phyloP scores from a whole-genome alignment of 2,329 filamentous ascomycete genomes.

The Penicillium hesseltinei region DNA sequence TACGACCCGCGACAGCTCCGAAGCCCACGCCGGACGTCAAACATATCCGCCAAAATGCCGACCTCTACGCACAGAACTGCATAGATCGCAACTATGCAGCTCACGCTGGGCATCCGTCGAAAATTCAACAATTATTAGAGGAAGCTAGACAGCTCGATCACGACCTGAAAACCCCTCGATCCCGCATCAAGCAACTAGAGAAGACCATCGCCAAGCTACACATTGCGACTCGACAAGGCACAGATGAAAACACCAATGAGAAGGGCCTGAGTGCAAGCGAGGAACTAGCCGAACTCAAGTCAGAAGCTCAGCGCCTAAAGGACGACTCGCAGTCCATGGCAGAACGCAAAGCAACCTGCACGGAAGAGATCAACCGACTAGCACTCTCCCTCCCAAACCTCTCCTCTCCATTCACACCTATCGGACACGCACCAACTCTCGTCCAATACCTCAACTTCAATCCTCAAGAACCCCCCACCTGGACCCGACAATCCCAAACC shows the following conservation, averaged over 20 bases:
- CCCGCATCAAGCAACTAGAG: conserved; percentile 46
- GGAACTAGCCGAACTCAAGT: conserved; percentile 31
- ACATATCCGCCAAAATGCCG: conserved; percentile 82
- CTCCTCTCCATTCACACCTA: conserved; percentile 72
- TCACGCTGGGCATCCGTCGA: conserved; percentile 52
- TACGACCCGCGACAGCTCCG: conserved; percentile 68
- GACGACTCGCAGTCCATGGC: conserved; percentile 35
- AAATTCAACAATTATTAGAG: conserved; percentile 48
- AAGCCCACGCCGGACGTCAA: conserved; percentile 80
- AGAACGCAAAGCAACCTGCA: conserved; percentile 34
- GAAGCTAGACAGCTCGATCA: conserved; percentile 41
- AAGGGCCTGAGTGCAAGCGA: conserved; percentile 5
- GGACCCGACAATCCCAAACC: conserved; percentile 22
- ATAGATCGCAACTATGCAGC: conserved; percentile 75
- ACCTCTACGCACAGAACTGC: conserved; percentile 79
- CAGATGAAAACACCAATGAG: neutral
- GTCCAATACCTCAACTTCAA: conserved; percentile 77
- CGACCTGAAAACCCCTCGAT: conserved; percentile 40
- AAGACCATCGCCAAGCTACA: conserved; percentile 40
- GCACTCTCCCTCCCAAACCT: conserved; percentile 83
- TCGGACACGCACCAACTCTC: conserved; percentile 63
- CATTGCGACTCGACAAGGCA: conserved; percentile 24
- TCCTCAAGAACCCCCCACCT: conserved; percentile 45
- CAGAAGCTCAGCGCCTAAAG: conserved; percentile 42
- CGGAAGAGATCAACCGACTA: conserved; percentile 67